Evolutionary conservation across 306 rosid species (phyloP).

Genomic region (Gastrolobium bilobum): DNA sequence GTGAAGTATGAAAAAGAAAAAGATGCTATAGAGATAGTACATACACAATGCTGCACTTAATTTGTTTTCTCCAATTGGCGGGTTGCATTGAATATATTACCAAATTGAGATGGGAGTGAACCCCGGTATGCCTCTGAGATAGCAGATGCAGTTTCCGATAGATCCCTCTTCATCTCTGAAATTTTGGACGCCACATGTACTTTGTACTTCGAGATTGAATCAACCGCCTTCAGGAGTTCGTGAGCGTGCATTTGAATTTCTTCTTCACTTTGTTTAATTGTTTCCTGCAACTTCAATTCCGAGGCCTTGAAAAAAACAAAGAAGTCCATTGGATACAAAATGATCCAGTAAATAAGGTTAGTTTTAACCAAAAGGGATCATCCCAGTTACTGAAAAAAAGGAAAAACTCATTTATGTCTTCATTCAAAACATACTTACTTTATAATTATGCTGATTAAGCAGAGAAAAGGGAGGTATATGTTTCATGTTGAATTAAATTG

Average conservation of each 20-base stretch:
- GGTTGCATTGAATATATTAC: slow-evolving; percentile 34
- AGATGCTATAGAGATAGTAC: background rate
- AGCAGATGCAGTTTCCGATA: slow-evolving; percentile 66
- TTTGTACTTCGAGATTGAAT: slow-evolving; percentile 71
- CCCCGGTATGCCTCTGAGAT: slow-evolving; percentile 64
- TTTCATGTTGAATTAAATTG: background rate
- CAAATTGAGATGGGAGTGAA: slow-evolving; percentile 52
- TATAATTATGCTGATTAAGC: background rate
- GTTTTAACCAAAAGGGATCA: slow-evolving; percentile 22
- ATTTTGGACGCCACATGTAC: slow-evolving; percentile 65
- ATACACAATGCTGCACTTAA: slow-evolving; percentile 3
- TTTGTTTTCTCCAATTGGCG: slow-evolving; percentile 14
- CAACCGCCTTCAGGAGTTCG: slow-evolving; percentile 66
- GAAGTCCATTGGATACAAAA: slow-evolving; percentile 30
- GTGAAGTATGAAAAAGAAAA: background rate
- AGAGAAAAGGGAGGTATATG: background rate
- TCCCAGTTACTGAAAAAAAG: background rate
- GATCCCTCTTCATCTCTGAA: slow-evolving; percentile 65
- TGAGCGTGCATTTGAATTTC: slow-evolving; percentile 63
- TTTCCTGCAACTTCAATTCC: slow-evolving; percentile 72
- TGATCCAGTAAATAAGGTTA: slow-evolving; percentile 19
- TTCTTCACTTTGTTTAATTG: slow-evolving; percentile 67
- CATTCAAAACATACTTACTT: background rate
- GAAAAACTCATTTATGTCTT: slow-evolving; percentile 1
- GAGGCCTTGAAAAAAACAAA: slow-evolving; percentile 63